Evolutionary conservation across 1,139 yeast species (phyloP), one percentile per base, ranked within the genome.

Genomic region (Kodamaea fungicola): DNA sequence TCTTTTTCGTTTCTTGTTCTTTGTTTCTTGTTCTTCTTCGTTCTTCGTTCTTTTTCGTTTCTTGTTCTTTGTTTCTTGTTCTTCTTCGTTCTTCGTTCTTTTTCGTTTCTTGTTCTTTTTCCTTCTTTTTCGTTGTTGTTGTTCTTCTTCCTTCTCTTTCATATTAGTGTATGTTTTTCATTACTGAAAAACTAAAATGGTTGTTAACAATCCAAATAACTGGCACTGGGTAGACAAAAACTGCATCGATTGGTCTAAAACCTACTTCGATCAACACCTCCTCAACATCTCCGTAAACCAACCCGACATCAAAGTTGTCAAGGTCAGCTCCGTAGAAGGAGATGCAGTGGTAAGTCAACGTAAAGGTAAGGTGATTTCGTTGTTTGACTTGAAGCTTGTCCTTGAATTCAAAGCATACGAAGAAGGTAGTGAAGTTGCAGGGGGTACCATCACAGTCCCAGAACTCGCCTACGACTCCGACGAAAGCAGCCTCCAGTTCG

Each of bases 141-240:
- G n/a, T n/a, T n/a, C n/a, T n/a, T n/a, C n/a, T n/a, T n/a, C n/a
- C n/a, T n/a, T n/a, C n/a, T n/a, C n/a, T n/a, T n/a, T n/a, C n/a
- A n/a, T n/a, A n/a, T n/a, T n/a, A n/a, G n/a, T n/a, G n/a, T n/a
- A n/a, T n/a, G n/a, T n/a, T n/a, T n/a, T n/a, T n/a, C n/a, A n/a
- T n/a, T n/a, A n/a, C n/a, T n/a, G n/a, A n/a, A n/a, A n/a, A n/a
- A n/a, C n/a, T n/a, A n/a, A 35, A 30, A 71, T 71, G 77, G 77
- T 71, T 9, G 76, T 71, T 2, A 61, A 71, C 54, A 71, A 71
- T 57, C 77, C 77, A 8, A 71, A 71, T 52, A 71, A 71, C 55
- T 71, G 77, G 98, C 98, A 92, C 72, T 92, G 98, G 98, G 97
- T 92, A 45, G 97, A 92, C 65, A 92, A 92, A 63, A 92, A 92